These are phyloP conservation scores for Pythium insidiosum DNA, from an alignment of 352 stramenopile genomes.

Conservation along the genomic window DNA sequence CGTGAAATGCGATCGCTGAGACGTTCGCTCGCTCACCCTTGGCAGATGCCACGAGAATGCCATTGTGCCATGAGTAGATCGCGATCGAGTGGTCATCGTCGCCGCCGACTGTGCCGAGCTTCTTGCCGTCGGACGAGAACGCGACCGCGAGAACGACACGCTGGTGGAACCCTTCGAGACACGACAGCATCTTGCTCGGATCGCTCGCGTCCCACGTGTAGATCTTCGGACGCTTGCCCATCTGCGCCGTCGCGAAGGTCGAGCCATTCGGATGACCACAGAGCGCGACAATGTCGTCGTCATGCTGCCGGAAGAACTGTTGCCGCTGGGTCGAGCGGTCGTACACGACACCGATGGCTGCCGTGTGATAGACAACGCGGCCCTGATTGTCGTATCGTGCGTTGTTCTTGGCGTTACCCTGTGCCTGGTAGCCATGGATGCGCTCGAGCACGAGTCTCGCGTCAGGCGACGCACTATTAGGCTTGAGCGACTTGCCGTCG, in stretches of 20 bases:
- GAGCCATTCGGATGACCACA: conserved; percentile 65
- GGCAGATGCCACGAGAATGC: conserved; percentile 30
- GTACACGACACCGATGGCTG: conserved; percentile 66
- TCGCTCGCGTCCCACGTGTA: conserved; percentile 60
- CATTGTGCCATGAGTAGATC: conserved; percentile 71
- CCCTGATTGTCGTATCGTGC: conserved; percentile 43
- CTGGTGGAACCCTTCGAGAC: conserved; percentile 73
- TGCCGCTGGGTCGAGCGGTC: conserved; percentile 34
- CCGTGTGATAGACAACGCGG: conserved; percentile 72
- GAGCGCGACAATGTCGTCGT: conserved; percentile 82
- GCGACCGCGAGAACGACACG: conserved; percentile 55
- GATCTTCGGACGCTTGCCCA: conserved; percentile 77
- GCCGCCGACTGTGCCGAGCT: conserved; percentile 60
- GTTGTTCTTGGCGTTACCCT: conserved; percentile 76
- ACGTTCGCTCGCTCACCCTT: conserved; percentile 64
- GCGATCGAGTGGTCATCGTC: conserved; percentile 83
- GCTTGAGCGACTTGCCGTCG: conserved; percentile 25
- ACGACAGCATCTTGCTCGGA: conserved; percentile 22
- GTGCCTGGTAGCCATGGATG: conserved; percentile 72
- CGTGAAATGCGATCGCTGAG: conserved; percentile 35
- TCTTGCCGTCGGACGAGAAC: conserved; percentile 64
- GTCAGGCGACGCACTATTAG: conserved; percentile 24
- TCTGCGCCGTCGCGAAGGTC: conserved; percentile 83
- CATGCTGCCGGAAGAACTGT: conserved; percentile 57
- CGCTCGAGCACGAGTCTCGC: conserved; percentile 45